Base-by-base conservation (phyloP, 805 yeast species). In the Torulaspora gathmanii region DNA sequence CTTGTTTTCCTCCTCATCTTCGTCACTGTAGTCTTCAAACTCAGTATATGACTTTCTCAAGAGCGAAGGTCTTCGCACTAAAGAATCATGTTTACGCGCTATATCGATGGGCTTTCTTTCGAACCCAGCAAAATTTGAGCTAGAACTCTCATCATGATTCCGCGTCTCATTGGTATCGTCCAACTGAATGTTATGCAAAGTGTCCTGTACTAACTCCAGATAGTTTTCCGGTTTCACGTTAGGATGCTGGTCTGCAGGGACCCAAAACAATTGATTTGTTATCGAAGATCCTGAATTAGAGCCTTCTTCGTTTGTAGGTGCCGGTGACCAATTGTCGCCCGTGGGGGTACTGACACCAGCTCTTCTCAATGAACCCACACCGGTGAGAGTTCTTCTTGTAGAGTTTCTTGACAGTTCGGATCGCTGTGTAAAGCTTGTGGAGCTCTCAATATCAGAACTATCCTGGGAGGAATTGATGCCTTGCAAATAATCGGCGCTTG, bases 161-260 rank as follows among this genome's bases (percentile, higher is more conserved):
- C 55, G 47, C 17, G 50, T 54, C 52, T 57, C 54, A 20, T 58
- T 65, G 36, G 54, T 54, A 5, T 45, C 46, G 22, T 53, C 58
- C 12, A 55, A 22, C 17, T 50, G 47, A 25, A 61, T 55, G 64
- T 56, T 35, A 64, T 69, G 51, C 60, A 65, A 41, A 15, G 67
- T 58, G 40, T 63, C 65, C 42, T 82, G 82, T 36, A 85, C 81
- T 58, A 83, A 84, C 52, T 74, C 76, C 52, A 80, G 71, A 67
- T 80, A 84, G 56, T 86, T 87, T 57, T 86, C 95, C 2, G 98
- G 98, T 20, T 95, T 90, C n/a, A 91, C 77, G 56, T 86, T 91
- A 1, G 98, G 98, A 63, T 93, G 99, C 30, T 88, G 73, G 51
- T 79, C 80, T 1, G 98, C 99, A 0, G 98, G 98, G 1, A 93